Conservation (phyloP, 169 alveolate species). For the Gregarina niphandrodes region DNA sequence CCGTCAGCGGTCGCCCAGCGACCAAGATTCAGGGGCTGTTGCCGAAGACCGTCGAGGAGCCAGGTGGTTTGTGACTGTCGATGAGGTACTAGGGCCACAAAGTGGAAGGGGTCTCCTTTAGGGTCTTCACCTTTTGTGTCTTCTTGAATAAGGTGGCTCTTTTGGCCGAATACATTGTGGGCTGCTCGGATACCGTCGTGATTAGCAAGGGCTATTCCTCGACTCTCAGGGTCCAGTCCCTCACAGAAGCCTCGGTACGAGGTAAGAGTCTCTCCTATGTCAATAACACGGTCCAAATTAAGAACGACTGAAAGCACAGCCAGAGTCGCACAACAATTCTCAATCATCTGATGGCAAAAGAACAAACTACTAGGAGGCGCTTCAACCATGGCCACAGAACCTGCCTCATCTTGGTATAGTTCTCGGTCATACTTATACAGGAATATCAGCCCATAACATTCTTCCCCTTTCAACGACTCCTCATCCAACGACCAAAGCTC, state of each 20-base stretch:
- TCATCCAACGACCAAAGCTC: constrained; percentile 55
- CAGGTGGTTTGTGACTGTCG: background rate
- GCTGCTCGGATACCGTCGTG: constrained; percentile 38
- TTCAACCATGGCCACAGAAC: no score
- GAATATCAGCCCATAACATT: constrained; percentile 24
- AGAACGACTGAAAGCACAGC: constrained; percentile 59
- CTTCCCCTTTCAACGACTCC: constrained; percentile 8
- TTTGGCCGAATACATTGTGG: constrained; percentile 38
- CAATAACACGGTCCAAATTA: constrained; percentile 24
- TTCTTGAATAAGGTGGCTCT: constrained; percentile 15
- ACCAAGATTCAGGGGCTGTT: background rate
- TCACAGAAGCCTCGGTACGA: constrained; percentile 30
- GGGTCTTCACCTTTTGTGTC: constrained; percentile 20
- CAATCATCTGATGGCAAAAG: constrained; percentile 57
- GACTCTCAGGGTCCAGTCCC: constrained; percentile 38
- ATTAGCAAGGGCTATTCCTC: constrained; percentile 50
- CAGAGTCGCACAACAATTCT: constrained; percentile 75
- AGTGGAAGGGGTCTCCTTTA: constrained; percentile 64
- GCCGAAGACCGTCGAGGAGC: background rate
- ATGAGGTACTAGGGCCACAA: constrained; percentile 37
- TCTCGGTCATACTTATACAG: constrained; percentile 49
- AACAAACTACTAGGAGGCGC: no score
- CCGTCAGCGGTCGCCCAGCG: constrained; percentile 1
- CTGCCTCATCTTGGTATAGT: no score
- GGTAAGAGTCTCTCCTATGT: constrained; percentile 49